A percentile compares a stretch with the other conserved stretches of the same genome.
phyloP scores from a whole-genome alignment of 2,329 filamentous ascomycete genomes.

The Fusarium sp. region DNA sequence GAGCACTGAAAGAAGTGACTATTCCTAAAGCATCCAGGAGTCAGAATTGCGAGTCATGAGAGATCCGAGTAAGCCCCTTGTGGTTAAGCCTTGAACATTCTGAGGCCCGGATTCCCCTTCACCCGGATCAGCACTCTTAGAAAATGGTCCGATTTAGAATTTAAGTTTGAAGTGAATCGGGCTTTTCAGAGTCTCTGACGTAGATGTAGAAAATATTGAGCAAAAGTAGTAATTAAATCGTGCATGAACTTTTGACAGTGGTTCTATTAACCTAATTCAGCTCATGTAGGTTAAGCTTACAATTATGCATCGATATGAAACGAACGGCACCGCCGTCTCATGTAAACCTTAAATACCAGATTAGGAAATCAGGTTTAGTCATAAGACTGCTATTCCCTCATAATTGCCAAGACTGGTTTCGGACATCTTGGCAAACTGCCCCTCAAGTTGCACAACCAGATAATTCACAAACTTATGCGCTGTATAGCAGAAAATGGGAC shows the following conservation, averaged over 20 bases:
- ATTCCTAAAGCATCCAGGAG: background rate
- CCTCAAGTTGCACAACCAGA: too few species aligned
- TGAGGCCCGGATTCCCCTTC: too few species aligned
- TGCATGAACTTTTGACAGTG: background rate
- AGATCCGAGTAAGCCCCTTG: accelerated
- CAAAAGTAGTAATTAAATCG: background rate
- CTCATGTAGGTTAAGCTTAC: background rate
- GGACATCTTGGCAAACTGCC: background rate
- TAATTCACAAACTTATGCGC: too few species aligned
- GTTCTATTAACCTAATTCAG: background rate
- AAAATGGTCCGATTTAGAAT: accelerated
- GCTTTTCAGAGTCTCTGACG: background rate
- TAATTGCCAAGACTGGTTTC: background rate
- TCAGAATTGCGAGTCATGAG: background rate
- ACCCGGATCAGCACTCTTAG: accelerated
- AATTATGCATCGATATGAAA: background rate
- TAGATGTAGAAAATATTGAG: accelerated
- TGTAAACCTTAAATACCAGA: background rate
- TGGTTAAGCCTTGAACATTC: background rate
- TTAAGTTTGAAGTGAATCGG: accelerated
- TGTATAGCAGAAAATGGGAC: too few species aligned
- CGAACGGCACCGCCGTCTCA: background rate
- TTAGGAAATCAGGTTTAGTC: background rate
- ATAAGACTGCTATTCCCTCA: background rate
- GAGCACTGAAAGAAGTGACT: accelerated